Evolutionary conservation across 805 yeast species (phyloP).

Genomic region (Zygoascus ofunaensis): DNA sequence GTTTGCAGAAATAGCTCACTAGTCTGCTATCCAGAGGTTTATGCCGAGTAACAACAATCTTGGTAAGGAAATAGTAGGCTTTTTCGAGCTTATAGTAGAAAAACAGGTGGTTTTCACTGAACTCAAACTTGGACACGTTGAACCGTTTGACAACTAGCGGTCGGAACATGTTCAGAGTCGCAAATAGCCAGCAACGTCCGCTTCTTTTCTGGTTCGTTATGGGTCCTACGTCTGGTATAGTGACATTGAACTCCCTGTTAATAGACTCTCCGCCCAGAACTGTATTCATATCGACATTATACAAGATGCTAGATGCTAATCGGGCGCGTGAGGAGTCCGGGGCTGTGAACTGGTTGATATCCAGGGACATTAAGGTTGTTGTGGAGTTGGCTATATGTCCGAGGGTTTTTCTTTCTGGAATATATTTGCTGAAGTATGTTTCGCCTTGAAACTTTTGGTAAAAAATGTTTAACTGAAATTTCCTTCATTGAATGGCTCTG

Average conservation of each 20-base stretch:
- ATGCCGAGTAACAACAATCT: slow-evolving; percentile 57
- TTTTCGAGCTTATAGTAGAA: slow-evolving; percentile 83
- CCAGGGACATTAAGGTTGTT: not conserved
- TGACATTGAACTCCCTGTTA: slow-evolving; percentile 18
- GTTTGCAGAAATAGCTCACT: slow-evolving; percentile 52
- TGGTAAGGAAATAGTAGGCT: slow-evolving; percentile 70
- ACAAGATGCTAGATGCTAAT: not conserved
- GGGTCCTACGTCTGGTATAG: slow-evolving; percentile 48
- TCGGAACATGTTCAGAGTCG: slow-evolving; percentile 67
- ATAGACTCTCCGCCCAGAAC: not conserved
- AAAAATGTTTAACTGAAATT: too few relatives aligned
- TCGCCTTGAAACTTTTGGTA: too few relatives aligned
- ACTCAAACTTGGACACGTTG: slow-evolving; percentile 57
- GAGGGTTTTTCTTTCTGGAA: too few relatives aligned
- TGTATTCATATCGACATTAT: not conserved
- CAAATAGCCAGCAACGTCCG: slow-evolving; percentile 88
- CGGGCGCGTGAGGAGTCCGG: not conserved
- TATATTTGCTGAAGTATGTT: too few relatives aligned
- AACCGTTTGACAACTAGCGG: slow-evolving; percentile 50
- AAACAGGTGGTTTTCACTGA: slow-evolving; percentile 70
- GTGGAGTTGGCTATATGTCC: too few relatives aligned
- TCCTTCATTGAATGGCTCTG: too few relatives aligned
- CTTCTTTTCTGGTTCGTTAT: slow-evolving; percentile 64
- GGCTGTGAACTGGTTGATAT: not conserved
- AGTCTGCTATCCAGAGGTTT: slow-evolving; percentile 62